These are phyloP conservation scores for Trichopus zeylanicus DNA, from an alignment of 116 monocot species.

Conservation along the genomic window DNA sequence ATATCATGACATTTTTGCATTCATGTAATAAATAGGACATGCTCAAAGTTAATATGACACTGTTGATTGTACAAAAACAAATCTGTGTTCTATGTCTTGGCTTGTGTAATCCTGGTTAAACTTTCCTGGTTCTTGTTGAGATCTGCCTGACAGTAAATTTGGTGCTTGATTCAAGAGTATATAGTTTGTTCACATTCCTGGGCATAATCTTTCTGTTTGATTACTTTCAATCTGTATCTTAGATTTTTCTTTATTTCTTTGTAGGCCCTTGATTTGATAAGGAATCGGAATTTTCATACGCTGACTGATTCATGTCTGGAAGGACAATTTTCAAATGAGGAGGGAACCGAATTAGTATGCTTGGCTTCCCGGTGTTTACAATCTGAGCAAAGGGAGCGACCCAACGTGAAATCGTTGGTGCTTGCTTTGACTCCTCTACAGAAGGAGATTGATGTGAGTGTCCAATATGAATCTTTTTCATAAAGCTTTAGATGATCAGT, in stretches of 20 bases:
- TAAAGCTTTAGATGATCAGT: not conserved
- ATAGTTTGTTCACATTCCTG: not conserved
- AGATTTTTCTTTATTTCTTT: conserved; percentile 2
- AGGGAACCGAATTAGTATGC: conserved; percentile 88
- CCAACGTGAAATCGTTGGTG: conserved; percentile 72
- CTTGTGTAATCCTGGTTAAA: not conserved
- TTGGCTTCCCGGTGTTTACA: conserved; percentile 97
- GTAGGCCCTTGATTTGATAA: conserved; percentile 92
- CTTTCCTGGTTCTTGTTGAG: not conserved
- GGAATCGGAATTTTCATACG: conserved; percentile 78
- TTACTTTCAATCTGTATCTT: not conserved
- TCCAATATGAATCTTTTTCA: no score
- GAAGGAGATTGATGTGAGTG: conserved; percentile 61
- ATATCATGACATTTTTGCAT: no score
- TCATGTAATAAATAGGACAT: not conserved
- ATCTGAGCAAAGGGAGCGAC: conserved; percentile 80
- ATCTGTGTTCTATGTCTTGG: no score
- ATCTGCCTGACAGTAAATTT: not conserved
- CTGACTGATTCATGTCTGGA: conserved; percentile 94
- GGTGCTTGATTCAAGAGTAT: not conserved
- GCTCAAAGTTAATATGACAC: no score
- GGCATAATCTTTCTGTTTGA: not conserved
- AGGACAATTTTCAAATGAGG: conserved; percentile 92
- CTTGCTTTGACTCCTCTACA: conserved; percentile 76
- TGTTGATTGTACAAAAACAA: no score